Conservation (phyloP, 306 rosid species). For the Cyclanthera cordifolia region DNA sequence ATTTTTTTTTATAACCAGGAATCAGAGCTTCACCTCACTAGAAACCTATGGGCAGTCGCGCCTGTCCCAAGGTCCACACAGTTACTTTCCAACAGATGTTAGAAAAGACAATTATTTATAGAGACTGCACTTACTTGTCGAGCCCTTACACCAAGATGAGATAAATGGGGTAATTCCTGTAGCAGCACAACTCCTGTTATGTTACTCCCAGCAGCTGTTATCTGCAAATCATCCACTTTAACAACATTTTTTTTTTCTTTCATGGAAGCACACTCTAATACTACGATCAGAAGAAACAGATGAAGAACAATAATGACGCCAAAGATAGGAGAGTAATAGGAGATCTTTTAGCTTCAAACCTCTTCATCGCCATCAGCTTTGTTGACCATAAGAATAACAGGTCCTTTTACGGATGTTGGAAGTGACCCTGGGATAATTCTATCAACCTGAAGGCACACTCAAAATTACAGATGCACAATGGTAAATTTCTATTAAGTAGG, state of each 20-base stretch:
- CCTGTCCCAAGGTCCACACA: too few species aligned
- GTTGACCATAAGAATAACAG: constrained; percentile 63
- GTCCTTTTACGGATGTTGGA: constrained; percentile 57
- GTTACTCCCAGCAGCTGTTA: constrained; percentile 80
- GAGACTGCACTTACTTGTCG: constrained; percentile 59
- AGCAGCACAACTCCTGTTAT: constrained; percentile 75
- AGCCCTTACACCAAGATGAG: constrained; percentile 98
- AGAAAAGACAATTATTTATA: background rate
- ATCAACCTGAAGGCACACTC: constrained; percentile 53
- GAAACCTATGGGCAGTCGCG: too few species aligned
- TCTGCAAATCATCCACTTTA: constrained; percentile 37
- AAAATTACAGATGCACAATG: background rate
- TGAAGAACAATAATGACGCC: background rate
- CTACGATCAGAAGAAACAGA: background rate
- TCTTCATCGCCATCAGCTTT: constrained; percentile 98
- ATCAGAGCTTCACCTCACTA: too few species aligned
- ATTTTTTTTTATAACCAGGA: too few species aligned
- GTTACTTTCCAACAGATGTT: too few species aligned
- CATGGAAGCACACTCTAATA: background rate
- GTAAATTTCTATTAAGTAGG: background rate
- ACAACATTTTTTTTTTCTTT: constrained; percentile 13
- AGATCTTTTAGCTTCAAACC: constrained; percentile 29
- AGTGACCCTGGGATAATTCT: constrained; percentile 74
- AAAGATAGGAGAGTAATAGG: background rate
- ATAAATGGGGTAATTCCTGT: constrained; percentile 96